phyloP scores from a whole-genome alignment of 805 yeast genomes.

The Candida tammaniensis region DNA sequence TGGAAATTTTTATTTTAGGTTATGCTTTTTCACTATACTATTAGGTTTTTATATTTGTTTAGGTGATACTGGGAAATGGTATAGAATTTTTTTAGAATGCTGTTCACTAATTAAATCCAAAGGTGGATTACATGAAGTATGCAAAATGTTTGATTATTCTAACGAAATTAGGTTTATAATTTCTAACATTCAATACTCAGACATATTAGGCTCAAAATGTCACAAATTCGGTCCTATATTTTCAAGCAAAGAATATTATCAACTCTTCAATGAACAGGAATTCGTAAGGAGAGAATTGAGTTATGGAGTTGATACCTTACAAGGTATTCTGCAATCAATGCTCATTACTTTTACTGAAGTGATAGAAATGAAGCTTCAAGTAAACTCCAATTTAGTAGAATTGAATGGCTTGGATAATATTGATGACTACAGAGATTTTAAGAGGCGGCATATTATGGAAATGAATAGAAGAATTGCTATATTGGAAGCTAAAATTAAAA shows the following conservation, averaged over 20 bases:
- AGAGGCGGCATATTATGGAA: not conserved
- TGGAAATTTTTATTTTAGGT: conserved; percentile 6
- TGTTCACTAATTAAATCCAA: conserved; percentile 4
- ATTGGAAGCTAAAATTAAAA: conserved; percentile 5
- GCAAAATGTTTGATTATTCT: conserved; percentile 13
- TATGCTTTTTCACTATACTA: conserved; percentile 8
- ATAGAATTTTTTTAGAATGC: conserved; percentile 2
- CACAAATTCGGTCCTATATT: conserved; percentile 16
- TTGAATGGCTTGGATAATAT: not conserved
- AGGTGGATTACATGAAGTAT: conserved; percentile 17
- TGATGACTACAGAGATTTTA: not conserved
- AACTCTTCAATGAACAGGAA: conserved; percentile 11
- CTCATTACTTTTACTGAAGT: conserved; percentile 18
- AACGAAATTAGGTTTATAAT: conserved; percentile 20
- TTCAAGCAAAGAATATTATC: conserved; percentile 13
- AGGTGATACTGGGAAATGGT: conserved; percentile 21
- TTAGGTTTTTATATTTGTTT: conserved; percentile 14
- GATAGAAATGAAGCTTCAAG: conserved; percentile 6
- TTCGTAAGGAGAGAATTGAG: conserved; percentile 9
- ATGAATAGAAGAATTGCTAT: not conserved
- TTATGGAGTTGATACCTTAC: conserved; percentile 26
- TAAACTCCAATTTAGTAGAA: conserved; percentile 1
- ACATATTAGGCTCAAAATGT: conserved; percentile 16
- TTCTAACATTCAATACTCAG: conserved; percentile 21
- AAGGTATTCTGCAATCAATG: conserved; percentile 20